Conservation (phyloP, 1,284 basidiomycete species). For the Ceratorhiza oryzae-sativae region DNA sequence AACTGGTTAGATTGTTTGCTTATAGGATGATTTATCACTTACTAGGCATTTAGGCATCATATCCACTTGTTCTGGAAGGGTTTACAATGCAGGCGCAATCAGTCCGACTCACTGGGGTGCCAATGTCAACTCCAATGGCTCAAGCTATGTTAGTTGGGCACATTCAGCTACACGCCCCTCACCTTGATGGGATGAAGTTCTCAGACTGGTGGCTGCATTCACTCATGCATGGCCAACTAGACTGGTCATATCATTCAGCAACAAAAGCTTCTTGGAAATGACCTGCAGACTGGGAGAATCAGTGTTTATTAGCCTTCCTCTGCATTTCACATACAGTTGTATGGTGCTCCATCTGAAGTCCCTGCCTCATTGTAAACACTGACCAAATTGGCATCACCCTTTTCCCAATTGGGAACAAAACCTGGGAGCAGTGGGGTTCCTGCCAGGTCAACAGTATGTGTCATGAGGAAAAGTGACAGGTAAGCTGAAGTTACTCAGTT, state of each 20-base stretch:
- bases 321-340: background rate
- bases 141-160: no score
- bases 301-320: background rate
- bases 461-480: conserved; percentile 15
- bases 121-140: background rate
- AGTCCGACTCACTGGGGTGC: background rate
- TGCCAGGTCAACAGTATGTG: background rate
- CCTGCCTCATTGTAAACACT: background rate
- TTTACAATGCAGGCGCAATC: background rate
- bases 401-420: conserved; percentile 4
- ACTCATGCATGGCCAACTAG: background rate
- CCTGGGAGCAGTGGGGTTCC: background rate
- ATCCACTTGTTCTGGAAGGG: background rate
- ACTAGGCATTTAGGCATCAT: background rate
- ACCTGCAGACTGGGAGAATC: background rate
- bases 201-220: background rate
- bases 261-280: background rate
- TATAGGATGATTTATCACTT: background rate
- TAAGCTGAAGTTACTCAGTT: background rate
- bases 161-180: no score
- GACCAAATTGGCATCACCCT: conserved; percentile 3
- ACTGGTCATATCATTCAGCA: background rate
- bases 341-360: background rate
- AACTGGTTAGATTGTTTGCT: background rate
- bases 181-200: background rate